phyloP scores from a whole-genome alignment of 768 basidiomycete species.

The Mycena galopus region DNA sequence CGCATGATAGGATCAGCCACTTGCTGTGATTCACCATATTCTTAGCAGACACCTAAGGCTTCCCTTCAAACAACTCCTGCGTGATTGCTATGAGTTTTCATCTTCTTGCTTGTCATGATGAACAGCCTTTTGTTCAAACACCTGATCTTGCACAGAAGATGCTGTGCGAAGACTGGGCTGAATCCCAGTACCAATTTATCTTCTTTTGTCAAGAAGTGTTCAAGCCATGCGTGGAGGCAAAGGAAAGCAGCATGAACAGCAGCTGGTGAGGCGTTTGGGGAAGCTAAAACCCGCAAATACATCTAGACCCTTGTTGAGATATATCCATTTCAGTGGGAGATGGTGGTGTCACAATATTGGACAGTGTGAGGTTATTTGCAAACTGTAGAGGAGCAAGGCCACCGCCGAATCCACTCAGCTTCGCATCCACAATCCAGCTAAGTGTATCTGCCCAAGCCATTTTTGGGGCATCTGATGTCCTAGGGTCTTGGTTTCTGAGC shows the following conservation, averaged over 20 bases:
- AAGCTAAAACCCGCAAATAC: background rate
- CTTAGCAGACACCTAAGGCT: background rate
- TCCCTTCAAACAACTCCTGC: background rate
- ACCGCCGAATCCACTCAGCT: conserved; percentile 10
- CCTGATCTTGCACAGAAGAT: background rate
- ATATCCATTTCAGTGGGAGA: background rate
- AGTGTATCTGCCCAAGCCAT: conserved; percentile 5
- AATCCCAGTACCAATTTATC: background rate
- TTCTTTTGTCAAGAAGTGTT: background rate
- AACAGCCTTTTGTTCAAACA: background rate
- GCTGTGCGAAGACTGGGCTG: background rate
- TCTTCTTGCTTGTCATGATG: background rate
- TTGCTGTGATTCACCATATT: too few species aligned
- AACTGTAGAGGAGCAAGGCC: conserved; percentile 35
- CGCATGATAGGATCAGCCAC: too few species aligned
- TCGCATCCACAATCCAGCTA: conserved; percentile 14
- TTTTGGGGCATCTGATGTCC: background rate
- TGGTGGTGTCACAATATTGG: conserved; percentile 10
- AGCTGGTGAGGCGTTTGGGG: background rate
- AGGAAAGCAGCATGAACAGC: background rate
- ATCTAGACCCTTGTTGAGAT: background rate
- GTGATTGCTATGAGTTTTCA: background rate
- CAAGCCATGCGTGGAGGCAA: background rate
- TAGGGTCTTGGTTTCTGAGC: conserved; percentile 18
- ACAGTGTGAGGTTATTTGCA: conserved; percentile 31